Evolutionary conservation across 2,329 filamentous ascomycete species (phyloP), one percentile per base, ranked within the genome.

Genomic region (Gnomoniopsis smithogilvyi): DNA sequence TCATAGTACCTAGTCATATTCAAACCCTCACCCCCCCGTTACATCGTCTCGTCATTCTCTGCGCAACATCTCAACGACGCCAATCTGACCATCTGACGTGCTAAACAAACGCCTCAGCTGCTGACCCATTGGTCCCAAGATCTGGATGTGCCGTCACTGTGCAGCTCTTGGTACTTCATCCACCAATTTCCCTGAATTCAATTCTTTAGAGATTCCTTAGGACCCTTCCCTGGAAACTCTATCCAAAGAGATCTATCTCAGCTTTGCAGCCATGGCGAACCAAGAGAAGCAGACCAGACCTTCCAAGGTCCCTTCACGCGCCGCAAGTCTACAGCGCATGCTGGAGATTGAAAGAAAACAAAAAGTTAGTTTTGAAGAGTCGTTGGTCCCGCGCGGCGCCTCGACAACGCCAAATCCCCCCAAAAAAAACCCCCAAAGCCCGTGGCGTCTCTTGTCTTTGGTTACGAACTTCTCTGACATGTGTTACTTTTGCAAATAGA

Each of bases 311-410:
- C 65, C 65, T 17, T 64, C 71, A 54, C 73, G 74, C 65, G 74
- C 75, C 62, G 77, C 78, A 67, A 83, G 78, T 69, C 78, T 86
- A 63, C 77, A 84, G 68, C 77, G 75, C 60, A 85, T 86, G 83
- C 74, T 86, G 51, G 81, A 85, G 65, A 71, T 86, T 54, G 84
- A 86, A 67, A 82, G 80, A 67, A 76, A 76, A 67, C 78, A 75
- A 70, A 84, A 83, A 80, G 84, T 86, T 74, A 74, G 49, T 55
- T 34, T 56, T 38, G 24, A 38, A 48, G 11, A 36, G 24, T 24
- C 53, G 26, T 47, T 55, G 3, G 51, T 30, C 26, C n/a, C 10
- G 33, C 49, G 53, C n/a, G n/a, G 34, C 15, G 34, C 34, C 8
- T 8, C 15, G 34, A 38, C 15, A 38, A 38, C 15, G 34, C 34